Base-by-base conservation (phyloP, 345 rosid genomes). In the Trapa incisa region DNA sequence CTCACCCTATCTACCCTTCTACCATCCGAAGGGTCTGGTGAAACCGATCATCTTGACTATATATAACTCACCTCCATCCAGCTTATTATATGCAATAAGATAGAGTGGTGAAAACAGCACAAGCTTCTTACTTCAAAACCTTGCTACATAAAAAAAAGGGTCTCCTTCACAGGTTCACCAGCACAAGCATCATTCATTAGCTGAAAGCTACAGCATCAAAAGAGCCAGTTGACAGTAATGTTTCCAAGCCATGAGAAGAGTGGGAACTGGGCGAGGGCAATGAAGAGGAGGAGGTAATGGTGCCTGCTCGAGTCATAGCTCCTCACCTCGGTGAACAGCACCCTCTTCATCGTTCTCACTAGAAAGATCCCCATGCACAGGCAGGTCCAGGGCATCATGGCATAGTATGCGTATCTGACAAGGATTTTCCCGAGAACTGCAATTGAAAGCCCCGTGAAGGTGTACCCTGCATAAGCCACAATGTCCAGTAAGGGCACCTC, bases 301-400 rank as follows among this genome's bases (percentile, higher is more conserved):
- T 91, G 97, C 84, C 80, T 81, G 93, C 93, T 94, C 0, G 97
- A 83, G 79, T 91, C 97, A 22, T 81, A 83, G 67, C 79, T 89
- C 81, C 99, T 80, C 79, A 85, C 91, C 80, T 89, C 99, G 3
- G 96, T 87, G 37, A 83, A 91, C 43, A 91, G 93, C 50, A 91
- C 97, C 76, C 97, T 82, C 83, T 91, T 94, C 95, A 89, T 88
- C 2, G 97, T 93, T 87, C 88, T 93, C 72, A 88, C 92, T 80
- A 94, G 75, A 85, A 94, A 94, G 67, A 85, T 70, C 50, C 92
- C 99, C 79, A 84, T 86, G 77, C 96, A 89, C 47, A 94, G 72
- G 82, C 91, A 89, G 66, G 91, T 76, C 86, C 91, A 91, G 0
- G 92, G 95, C 88, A 94, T 82, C 80, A 94, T 53, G 67, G 74